These are phyloP conservation scores for Malus hybrid DNA, from an alignment of 331 rosid species.

Conservation along the genomic window DNA sequence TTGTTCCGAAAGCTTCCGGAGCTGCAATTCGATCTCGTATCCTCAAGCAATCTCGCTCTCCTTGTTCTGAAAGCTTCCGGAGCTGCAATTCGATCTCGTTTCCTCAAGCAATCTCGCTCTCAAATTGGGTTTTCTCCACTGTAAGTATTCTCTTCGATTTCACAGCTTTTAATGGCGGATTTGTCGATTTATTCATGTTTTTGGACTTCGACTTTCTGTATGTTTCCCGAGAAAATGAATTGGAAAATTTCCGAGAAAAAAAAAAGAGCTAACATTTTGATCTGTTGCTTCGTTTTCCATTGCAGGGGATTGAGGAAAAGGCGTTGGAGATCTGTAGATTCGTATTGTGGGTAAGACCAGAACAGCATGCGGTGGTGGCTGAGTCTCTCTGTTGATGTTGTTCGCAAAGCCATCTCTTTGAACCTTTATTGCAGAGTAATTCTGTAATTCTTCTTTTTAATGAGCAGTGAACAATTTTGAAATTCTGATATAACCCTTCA, in stretches of 20 bases:
- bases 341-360: slow-evolving; percentile 35
- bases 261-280: too few relatives aligned
- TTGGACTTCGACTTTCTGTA: neutral
- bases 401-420: slow-evolving; percentile 74
- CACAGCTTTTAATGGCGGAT: neutral
- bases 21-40: neutral
- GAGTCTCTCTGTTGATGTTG: slow-evolving; percentile 65
- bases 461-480: neutral
- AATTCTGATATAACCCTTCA: neutral
- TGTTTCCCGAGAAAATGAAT: neutral
- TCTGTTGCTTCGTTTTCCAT: neutral
- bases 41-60: neutral
- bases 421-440: slow-evolving; percentile 90
- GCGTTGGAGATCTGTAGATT: slow-evolving; percentile 12
- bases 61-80: neutral
- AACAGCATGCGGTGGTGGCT: slow-evolving; percentile 98
- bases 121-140: neutral
- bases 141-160: slow-evolving; percentile 1
- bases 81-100: neutral
- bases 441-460: slow-evolving; percentile 40
- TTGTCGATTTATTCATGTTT: neutral
- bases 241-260: neutral
- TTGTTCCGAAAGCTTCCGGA: neutral
- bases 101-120: neutral
- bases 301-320: slow-evolving; percentile 35